A percentile compares a stretch with the other conserved stretches of the same genome.
phyloP scores from a whole-genome alignment of 2,329 filamentous ascomycete genomes.

The Aspergillus hortae region DNA sequence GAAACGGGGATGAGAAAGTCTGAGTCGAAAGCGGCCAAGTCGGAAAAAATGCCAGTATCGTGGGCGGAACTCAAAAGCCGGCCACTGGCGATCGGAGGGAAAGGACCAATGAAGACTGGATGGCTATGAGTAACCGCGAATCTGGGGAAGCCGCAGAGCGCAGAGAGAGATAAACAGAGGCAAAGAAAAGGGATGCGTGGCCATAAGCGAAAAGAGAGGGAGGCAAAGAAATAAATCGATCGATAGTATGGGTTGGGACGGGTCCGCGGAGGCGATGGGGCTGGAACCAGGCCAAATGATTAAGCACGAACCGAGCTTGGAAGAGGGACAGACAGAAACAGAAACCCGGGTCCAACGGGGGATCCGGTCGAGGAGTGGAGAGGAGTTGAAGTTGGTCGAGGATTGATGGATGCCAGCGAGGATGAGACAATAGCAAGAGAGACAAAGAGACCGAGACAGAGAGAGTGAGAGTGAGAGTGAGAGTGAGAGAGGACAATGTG shows the following conservation, averaged over 20 bases:
- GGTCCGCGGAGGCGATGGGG: constrained; percentile 15
- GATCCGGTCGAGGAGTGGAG: not conserved
- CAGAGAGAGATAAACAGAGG: constrained; percentile 1
- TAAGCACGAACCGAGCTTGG: not conserved
- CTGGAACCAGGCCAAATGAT: constrained; percentile 10
- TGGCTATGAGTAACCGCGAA: constrained; percentile 13
- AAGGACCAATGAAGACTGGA: not conserved
- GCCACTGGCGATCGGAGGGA: constrained; percentile 9
- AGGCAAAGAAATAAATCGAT: constrained; percentile 4
- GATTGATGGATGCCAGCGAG: not conserved
- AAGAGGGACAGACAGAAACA: not conserved
- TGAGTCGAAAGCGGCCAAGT: constrained; percentile 17
- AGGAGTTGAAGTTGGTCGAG: not conserved
- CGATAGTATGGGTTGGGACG: constrained; percentile 4
- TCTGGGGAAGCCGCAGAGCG: not conserved
- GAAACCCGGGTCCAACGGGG: not conserved
- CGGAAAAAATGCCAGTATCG: constrained; percentile 18
- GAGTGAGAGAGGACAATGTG: not conserved
- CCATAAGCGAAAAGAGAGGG: constrained; percentile 18
- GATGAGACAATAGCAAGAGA: not conserved
- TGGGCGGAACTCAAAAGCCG: constrained; percentile 16
- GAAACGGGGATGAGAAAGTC: constrained; percentile 9
- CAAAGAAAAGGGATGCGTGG: constrained; percentile 10
- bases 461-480: not conserved
- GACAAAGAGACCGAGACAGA: not conserved